Evolutionary conservation across 495 filamentous ascomycete species (phyloP), one percentile per base, ranked within the genome.

Genomic region (Cetradonia linearis): DNA sequence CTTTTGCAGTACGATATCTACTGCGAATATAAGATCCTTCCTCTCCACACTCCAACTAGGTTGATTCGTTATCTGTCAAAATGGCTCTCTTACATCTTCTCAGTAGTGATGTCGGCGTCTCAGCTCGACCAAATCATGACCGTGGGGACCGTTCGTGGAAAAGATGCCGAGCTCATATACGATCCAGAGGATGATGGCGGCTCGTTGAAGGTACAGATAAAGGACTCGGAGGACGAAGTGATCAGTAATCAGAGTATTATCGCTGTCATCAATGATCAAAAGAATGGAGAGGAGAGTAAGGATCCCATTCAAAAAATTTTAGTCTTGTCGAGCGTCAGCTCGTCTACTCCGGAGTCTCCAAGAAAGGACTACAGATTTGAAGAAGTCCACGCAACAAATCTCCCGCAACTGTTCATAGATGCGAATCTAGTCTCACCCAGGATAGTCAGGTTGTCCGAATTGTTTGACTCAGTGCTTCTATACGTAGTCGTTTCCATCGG

Each of bases 401-500:
- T 58, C 27, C 61, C 61, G n/a, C 46, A 58, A 6, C 8, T 36
- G 5, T 62, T 57, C 30, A 10, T 62, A n/a, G 47, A 44, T 34
- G 61, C 55, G 16, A 58, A 58, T 34, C 28, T 52, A 3, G 30
- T 62, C 5, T 58, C 61, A 23, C 38, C 52, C 16, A 42, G 30
- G 10, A 33, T 48, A 36, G 20, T 13, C 20, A 54, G 28, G 27
- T 14, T 28, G 18, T 53, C 36, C n/a, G 14, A 53, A 14, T 11
- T 11, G 16, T 25, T 30, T 50, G 44, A 25, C 40, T 53, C 42
- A 33, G 33, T 49, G 28, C 62, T 63, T 38, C 61, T 89, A 1
- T 79, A 89, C 62, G 70, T 94, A 48, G 66, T 96, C 34, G 75
- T 95, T 55, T 95, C 90, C 6, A 86, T 80, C 0, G 69, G 68